These are phyloP conservation scores for Ceratocystis cubensis DNA, from an alignment of 2,329 filamentous ascomycete genomes.

Conservation along the genomic window DNA sequence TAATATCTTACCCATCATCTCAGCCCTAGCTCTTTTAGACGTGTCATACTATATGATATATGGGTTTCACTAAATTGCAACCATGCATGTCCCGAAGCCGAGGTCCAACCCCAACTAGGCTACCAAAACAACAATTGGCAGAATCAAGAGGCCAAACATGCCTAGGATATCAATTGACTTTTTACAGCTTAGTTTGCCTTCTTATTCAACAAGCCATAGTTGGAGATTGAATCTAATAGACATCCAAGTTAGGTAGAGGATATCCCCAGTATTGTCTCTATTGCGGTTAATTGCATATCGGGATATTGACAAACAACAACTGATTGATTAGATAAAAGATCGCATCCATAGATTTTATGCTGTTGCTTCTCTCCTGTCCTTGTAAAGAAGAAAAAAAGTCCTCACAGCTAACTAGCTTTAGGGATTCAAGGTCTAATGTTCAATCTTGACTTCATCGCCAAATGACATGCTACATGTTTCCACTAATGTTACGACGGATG, in stretches of 20 bases:
- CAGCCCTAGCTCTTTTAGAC: background rate
- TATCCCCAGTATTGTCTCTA: too few species aligned
- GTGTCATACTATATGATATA: background rate
- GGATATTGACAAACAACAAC: background rate
- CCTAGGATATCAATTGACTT: too few species aligned
- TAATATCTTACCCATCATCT: background rate
- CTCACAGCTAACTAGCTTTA: too few species aligned
- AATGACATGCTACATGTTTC: background rate
- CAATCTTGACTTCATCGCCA: background rate
- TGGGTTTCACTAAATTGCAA: background rate
- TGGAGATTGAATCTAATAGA: background rate
- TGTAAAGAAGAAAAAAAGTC: too few species aligned
- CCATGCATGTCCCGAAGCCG: background rate
- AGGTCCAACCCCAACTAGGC: background rate
- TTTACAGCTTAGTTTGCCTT: too few species aligned
- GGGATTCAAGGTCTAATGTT: too few species aligned
- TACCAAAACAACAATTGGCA: background rate
- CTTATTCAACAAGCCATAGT: too few species aligned
- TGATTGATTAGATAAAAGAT: too few species aligned
- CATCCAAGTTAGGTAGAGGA: background rate
- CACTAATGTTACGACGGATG: background rate
- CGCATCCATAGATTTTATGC: too few species aligned
- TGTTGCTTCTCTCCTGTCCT: too few species aligned
- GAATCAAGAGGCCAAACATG: background rate
- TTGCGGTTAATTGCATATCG: background rate